Base-by-base conservation (phyloP, 1,139 yeast species). In the Lodderomyces parapsilosis region DNA sequence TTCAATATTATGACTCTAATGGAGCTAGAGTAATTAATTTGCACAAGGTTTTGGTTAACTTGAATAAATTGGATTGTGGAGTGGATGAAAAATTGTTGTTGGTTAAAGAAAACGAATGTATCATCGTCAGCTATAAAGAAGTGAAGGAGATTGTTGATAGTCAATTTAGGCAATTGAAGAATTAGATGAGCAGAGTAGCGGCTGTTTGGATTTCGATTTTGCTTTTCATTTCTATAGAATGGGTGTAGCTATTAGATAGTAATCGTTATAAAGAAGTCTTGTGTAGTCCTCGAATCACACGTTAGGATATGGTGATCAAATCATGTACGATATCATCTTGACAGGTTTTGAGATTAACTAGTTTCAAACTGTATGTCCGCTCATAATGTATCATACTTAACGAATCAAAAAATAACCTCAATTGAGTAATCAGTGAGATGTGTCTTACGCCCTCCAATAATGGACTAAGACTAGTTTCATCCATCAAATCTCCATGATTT, bases 61-160 rank as follows among this genome's bases (percentile, higher is more conserved):
- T 93, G 55, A 93, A 93, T 65, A 93, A 93, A 62, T 70, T 93
- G 47, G 99, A 94, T 60, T 95, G 94, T 11, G 99, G 98, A 1
- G 77, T 86, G 38, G 93, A 88, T 42, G 99, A 93, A 61, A 82
- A 80, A 55, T 65, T 93, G 22, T 68, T 90, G 58, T 73, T 93
- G 47, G 87, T 89, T 6, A 28, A 24, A 15, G 96, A 90, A 58
- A 81, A 81, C 66, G 81, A 80, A 40, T 88, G 96, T 60, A 71
- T 90, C 49, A 81, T 90, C 40, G 83, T 87, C 41, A 81, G 91
- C 54, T 90, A 85, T 62, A 85, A 83, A 62, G 96, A 82, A 59
- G 69, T 91, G 51, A 83, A 88, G 62, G 86, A 80, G 51, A 67
- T 86, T 51, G 74, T 90, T 40, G 95, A 86, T 49, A 68, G 77